Evolutionary conservation across 2,329 filamentous ascomycete genomes (phyloP), one percentile per base, ranked within the genome.

Genomic region (Calonectria pseudoreteaudii): DNA sequence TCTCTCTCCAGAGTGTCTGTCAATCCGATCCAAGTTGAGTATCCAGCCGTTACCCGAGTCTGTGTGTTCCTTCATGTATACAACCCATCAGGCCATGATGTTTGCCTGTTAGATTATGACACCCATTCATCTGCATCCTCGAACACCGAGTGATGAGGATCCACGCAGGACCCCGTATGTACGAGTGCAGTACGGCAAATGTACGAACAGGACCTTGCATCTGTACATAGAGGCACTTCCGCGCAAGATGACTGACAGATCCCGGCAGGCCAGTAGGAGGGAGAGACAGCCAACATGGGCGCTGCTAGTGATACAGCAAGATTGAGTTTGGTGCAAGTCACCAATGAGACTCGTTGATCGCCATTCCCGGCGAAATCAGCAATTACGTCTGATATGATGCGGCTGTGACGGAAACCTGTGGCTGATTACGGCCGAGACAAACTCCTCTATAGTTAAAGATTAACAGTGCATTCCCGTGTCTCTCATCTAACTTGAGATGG

Each of bases 71-170:
- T 28, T 65, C 60, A 47, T 13, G 18, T 44, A 65, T 34, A 44
- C 60, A 65, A 34, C 18, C 18, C 41, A 65, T 65, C 41, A 65
- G 38, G 28, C 26, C 41, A 65, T 49, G 28, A 65, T 53, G 58
- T 58, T 44, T 64, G 53, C 34, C 41, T 38, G 49, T 56, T 52
- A 60, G 8, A 73, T 69, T 26, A 73, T 34, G 23, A 47, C 71
- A 73, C 66, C 70, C 66, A 73, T 62, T 62, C 60, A 30, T 66
- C 30, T 70, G 70, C 70, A 72, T 41, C 31, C n/a, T 69, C 50
- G 41, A 60, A 52, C 50, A 50, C 38, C 47, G 66, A 66, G 47
- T 50, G 71, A 73, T 47, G 50, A 50, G 50, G 62, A 66, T 49
- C 38, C 28, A 73, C 69, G 66, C 60, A 41, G 41, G 50, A 34